Base-by-base conservation (phyloP, 352 stramenopile genomes). In the Aphanomyces euteiches region DNA sequence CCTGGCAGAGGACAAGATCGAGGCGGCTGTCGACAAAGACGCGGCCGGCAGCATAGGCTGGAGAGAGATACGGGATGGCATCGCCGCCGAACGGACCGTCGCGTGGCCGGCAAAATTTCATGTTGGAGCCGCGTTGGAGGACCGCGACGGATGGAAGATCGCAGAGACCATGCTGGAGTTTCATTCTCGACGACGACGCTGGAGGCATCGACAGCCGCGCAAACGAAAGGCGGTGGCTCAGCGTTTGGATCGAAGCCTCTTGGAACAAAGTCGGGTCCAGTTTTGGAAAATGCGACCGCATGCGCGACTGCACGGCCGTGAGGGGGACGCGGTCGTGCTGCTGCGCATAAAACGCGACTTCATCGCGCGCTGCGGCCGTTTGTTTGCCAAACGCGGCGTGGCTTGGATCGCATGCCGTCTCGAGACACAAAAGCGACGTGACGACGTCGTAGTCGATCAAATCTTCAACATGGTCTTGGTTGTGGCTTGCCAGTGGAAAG, bases 361-460 rank as follows among this genome's bases (percentile, higher is more conserved):
- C 64, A 36, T 60, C 54, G 10, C 53, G 64, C 7, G n/a, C 15
- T n/a, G 10, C 10, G 1, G 43, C 17, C 39, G 21, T 61, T 40
- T 19, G 47, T 50, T n/a, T 36, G n/a, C 61, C 10, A 34, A 56
- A n/a, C 13, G 19, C 12, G 19, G 13, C 5, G 19, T 48, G 41
- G 59, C 41, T 7, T 57, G 28, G 40, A 28, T 69, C 63, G 38
- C 48, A 54, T 0, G 64, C 47, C 5, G 64, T 70, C 37, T 70
- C 64, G 15, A 70, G 21, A 56, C 64, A 70, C 13, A 87, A 53
- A 12, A 79, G 85, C 13, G 82, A 87, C 79, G 86, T 84, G 72
- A 87, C 85, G 43, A 88, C 80, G 63, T 85, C 78, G 66, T 89
- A 89, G 63, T 89, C 82, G 3, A 85, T 61, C 28, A 90, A 69